These are phyloP conservation scores for Teratosphaeria epicoccoides DNA, from an alignment of 2,329 filamentous ascomycete genomes.

Conservation along the genomic window DNA sequence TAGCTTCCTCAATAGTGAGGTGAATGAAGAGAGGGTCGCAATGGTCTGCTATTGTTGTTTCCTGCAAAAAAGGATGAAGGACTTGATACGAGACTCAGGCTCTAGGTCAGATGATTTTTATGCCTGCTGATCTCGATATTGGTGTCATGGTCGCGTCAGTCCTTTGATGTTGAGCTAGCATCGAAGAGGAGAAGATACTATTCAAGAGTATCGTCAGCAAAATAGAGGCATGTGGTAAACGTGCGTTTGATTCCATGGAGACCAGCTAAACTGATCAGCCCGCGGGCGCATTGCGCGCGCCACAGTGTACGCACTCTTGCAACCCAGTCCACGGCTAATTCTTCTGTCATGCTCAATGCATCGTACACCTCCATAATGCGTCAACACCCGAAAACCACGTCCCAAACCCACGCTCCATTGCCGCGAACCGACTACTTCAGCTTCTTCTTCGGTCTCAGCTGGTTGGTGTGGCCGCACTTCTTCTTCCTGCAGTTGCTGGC, in stretches of 20 bases:
- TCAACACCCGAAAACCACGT: not conserved
- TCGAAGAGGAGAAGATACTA: too few species aligned
- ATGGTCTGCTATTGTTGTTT: too few species aligned
- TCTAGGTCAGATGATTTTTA: too few species aligned
- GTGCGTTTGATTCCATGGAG: not conserved
- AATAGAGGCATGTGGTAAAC: not conserved
- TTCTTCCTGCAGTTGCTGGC: conserved; percentile 99
- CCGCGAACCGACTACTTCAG: conserved; percentile 55
- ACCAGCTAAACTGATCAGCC: not conserved
- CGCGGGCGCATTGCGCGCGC: not conserved
- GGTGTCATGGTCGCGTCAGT: too few species aligned
- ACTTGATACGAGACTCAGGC: too few species aligned
- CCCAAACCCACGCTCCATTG: not conserved
- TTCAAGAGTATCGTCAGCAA: too few species aligned
- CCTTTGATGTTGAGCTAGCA: too few species aligned
- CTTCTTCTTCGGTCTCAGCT: conserved; percentile 99
- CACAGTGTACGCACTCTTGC: not conserved
- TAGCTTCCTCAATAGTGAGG: too few species aligned
- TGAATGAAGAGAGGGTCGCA: too few species aligned
- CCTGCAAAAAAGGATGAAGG: too few species aligned
- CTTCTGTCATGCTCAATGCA: not conserved
- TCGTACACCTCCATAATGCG: not conserved
- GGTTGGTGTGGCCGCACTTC: conserved; percentile 99
- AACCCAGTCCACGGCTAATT: not conserved
- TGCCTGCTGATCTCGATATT: too few species aligned